Conservation (phyloP, 495 filamentous ascomycete genomes). For the Podospora pseudopauciseta region DNA sequence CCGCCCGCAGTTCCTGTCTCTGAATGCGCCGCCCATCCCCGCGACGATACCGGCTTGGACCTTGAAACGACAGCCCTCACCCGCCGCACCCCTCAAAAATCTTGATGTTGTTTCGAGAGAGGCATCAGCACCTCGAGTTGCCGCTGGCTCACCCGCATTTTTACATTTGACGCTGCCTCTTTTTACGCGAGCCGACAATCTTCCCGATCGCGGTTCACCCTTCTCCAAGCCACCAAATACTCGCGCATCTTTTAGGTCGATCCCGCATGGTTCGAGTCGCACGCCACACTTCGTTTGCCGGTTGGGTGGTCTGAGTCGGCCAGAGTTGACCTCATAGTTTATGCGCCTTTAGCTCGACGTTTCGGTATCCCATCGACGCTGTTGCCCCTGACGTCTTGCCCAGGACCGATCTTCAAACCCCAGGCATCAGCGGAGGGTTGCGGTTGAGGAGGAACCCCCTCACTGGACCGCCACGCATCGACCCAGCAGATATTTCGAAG, state of each 20-base stretch:
- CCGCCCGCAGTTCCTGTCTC: conserved; percentile 9
- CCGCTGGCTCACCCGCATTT: conserved; percentile 21
- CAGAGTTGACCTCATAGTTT: conserved; percentile 36
- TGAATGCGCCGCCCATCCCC: conserved; percentile 21
- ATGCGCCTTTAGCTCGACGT: conserved; percentile 28
- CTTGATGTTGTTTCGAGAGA: conserved; percentile 23
- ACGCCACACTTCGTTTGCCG: conserved; percentile 20
- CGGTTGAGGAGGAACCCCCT: conserved; percentile 4
- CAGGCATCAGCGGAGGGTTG: not conserved
- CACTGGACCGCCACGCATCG: conserved; percentile 8
- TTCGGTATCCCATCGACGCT: conserved; percentile 9
- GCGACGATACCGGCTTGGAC: conserved; percentile 27
- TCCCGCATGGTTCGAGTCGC: conserved; percentile 25
- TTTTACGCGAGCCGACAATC: not conserved
- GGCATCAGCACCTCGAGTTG: conserved; percentile 17
- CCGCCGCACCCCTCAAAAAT: conserved; percentile 14
- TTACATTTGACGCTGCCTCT: not conserved
- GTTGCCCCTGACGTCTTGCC: conserved; percentile 25
- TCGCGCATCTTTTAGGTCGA: conserved; percentile 19
- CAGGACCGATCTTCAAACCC: not conserved
- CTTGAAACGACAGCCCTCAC: conserved; percentile 23
- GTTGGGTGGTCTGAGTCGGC: conserved; percentile 9
- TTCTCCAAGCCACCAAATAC: not conserved
- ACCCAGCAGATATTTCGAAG: conserved; percentile 11
- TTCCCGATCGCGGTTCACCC: conserved; percentile 9